Base-by-base conservation (phyloP, 306 rosid genomes). In the Cucurbita pepo region DNA sequence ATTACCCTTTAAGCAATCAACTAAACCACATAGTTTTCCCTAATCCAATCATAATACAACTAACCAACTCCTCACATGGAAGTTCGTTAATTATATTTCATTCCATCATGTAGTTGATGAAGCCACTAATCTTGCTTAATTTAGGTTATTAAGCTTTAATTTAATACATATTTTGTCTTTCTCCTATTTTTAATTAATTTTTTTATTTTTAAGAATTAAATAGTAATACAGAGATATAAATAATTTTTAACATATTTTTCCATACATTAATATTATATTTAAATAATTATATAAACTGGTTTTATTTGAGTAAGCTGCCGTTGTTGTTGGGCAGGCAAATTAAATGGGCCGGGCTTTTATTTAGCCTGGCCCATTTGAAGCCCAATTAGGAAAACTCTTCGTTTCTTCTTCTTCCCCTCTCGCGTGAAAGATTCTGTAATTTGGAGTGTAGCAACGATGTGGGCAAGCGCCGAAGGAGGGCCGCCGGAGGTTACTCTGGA, bases 401-500 rank as follows among this genome's bases (percentile, higher is more conserved):
- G 4, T 48, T 10, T 54, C 43, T 21, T 40, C 52, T 34, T 56
- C 69, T 30, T 30, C 52, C 56, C 45, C 41, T n/a, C 56, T 21
- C 69, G 36, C 69, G 63, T 6, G 57, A 19, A 44, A 44, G 44
- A 34, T 10, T 36, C 57, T 47, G 62, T 0, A 38, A 40, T 55
- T 62, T 12, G 22, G 4, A 10, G 50, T 56, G 76, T 13, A n/a
- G 77, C 55, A 8, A 44, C 45, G 79, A 94, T 94, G 99, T 91
- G 97, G 99, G 97, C 95, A 18, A 85, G 78, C 40, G 92, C 92
- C 2, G 97, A 89, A 82, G 97, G 96, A 78, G 97, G 92, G 52
- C 80, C 95, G 54, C 97, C 91, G 74, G 99, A 94, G 87, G 97
- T 91, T 22, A 89, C 91, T 75, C 89, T 91, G 7, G 99, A 94